These are phyloP conservation scores for Bjerkandera adusta DNA, from an alignment of 1,284 basidiomycete species.

Conservation along the genomic window DNA sequence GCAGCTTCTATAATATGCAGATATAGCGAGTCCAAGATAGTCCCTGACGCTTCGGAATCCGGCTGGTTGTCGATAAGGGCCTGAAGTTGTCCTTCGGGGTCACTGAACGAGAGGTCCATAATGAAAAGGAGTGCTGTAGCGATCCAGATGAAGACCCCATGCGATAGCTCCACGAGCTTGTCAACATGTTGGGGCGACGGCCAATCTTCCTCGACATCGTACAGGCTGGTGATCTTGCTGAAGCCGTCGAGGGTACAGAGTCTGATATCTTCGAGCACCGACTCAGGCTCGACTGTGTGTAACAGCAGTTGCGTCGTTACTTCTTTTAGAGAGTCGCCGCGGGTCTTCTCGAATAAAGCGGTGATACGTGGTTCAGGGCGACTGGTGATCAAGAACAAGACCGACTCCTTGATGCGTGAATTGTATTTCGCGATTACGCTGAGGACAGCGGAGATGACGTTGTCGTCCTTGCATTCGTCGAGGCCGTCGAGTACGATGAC, in stretches of 20 bases:
- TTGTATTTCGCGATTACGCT: conserved; percentile 7
- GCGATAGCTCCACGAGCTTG: background rate
- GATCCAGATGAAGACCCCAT: background rate
- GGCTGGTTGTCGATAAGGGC: too few relatives aligned
- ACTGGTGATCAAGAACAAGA: conserved; percentile 25
- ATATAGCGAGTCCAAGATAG: background rate
- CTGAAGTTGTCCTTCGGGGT: background rate
- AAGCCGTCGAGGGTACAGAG: background rate
- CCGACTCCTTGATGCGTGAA: background rate
- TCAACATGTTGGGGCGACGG: background rate
- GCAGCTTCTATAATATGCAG: background rate
- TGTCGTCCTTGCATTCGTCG: conserved; percentile 26
- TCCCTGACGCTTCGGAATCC: background rate
- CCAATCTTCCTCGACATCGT: background rate
- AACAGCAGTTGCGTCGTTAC: too few relatives aligned
- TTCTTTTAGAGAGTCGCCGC: background rate
- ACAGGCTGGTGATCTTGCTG: background rate
- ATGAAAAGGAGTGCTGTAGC: background rate
- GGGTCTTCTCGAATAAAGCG: conserved; percentile 9
- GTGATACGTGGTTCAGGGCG: conserved; percentile 23
- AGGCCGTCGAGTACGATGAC: conserved; percentile 28
- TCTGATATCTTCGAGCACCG: background rate
- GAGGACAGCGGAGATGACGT: conserved; percentile 18
- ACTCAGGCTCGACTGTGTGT: background rate
- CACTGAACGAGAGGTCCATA: background rate